Evolutionary conservation across 225 moss, liverwort and hornwort species (phyloP), one percentile per base, ranked within the genome.

Genomic region (Anthoceros angustus): DNA sequence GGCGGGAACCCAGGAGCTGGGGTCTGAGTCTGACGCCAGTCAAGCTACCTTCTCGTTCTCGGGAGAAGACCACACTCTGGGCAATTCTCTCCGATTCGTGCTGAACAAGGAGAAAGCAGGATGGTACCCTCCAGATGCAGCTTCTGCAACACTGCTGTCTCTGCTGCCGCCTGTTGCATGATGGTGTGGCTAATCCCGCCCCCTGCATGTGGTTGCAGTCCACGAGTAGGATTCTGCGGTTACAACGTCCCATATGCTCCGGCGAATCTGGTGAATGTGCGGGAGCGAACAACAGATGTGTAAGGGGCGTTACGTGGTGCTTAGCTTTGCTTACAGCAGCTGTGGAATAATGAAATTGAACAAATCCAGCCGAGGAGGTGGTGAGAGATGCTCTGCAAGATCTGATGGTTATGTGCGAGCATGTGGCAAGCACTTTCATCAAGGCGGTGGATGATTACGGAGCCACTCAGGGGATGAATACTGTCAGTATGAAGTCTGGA

Each of bases 221-320:
- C 92, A 66, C 82, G 92, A 9, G 82, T 87, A 64, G 83, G 86
- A 4, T 89, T 87, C 63, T 89, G 85, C 40, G 89, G 89, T 43
- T 89, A 93, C 67, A 93, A n/a, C n/a, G 83, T 93, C 48, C 93
- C 89, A 0, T 89, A 93, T 70, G 87, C 93, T 7, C 89, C 93
- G 6, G 93, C 89, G 66, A 87, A 87, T 63, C 84, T 89, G 62
- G 89, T 93, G 21, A 93, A 93, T 66, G 67, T 93, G 45, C 89
- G 93, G 16, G 74, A 89, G 73, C 89, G 89, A 75, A 87, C 93
- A 11, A 89, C 86, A 41, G 93, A 89, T 92, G 25, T 78, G 81
- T 64, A 16, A n/a, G n/a, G n/a, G n/a, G n/a, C n/a, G n/a, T n/a
- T n/a, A n/a, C n/a, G n/a, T n/a, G 0, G 11, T 20, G 41, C 9